A percentile compares a stretch with the other conserved stretches of the same genome.
Evolutionary conservation across 2,329 filamentous ascomycete species (phyloP).

Genomic region (Fusarium agapanthi): DNA sequence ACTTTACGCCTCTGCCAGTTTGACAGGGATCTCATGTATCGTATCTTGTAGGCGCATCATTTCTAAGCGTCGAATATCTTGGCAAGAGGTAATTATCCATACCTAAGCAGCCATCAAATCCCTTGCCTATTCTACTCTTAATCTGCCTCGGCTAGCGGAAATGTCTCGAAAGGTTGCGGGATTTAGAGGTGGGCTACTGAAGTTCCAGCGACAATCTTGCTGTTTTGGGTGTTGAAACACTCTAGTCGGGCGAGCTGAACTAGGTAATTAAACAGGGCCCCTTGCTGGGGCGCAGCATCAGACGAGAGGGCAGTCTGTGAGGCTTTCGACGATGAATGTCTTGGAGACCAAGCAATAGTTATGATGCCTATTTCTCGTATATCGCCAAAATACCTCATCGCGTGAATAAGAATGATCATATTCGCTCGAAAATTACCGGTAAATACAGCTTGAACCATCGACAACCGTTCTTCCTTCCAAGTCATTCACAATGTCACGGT

Average conservation of each 20-base stretch:
- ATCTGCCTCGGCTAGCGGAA: conserved; percentile 18
- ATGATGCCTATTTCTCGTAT: background rate
- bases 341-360: background rate
- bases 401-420: background rate
- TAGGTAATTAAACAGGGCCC: background rate
- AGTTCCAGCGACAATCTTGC: conserved; percentile 14
- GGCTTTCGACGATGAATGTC: background rate
- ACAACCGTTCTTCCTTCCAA: background rate
- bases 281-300: conserved; percentile 24
- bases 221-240: conserved; percentile 12
- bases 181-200: background rate
- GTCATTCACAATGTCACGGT: conserved; percentile 17
- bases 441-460: background rate
- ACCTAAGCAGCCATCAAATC: background rate
- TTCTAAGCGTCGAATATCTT: background rate
- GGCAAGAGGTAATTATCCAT: conserved; percentile 8
- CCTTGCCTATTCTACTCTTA: background rate
- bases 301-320: conserved; percentile 11
- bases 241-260: conserved; percentile 23
- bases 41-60: background rate
- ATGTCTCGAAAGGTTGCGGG: conserved; percentile 8
- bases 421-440: background rate
- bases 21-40: background rate
- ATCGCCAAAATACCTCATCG: background rate
- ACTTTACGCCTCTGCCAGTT: background rate